phyloP scores from a whole-genome alignment of 352 stramenopile species.

The Thalassiosira hispida region DNA sequence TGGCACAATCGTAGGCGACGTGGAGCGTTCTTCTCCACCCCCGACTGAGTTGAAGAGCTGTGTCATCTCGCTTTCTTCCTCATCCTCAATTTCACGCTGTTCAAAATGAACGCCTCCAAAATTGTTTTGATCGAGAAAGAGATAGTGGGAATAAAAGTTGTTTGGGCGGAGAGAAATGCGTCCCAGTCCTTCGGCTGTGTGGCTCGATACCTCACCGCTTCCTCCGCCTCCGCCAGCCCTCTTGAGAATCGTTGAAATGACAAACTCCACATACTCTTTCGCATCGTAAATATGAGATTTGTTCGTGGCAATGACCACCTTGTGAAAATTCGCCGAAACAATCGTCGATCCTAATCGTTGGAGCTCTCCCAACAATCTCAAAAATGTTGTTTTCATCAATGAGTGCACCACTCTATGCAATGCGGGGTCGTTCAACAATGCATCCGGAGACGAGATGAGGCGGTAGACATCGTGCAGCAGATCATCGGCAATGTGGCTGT shows the following conservation, averaged over 20 bases:
- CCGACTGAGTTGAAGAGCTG: slow-evolving; percentile 46
- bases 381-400: slow-evolving; percentile 94
- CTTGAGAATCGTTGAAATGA: slow-evolving; percentile 90
- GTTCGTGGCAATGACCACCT: slow-evolving; percentile 88
- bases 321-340: slow-evolving; percentile 90
- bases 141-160: slow-evolving; percentile 90
- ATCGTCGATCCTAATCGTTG: slow-evolving; percentile 93
- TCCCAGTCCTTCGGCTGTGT: slow-evolving; percentile 52
- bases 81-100: slow-evolving; percentile 65
- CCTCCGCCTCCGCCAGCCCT: slow-evolving; percentile 37
- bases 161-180: slow-evolving; percentile 77
- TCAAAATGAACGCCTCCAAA: slow-evolving; percentile 92
- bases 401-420: slow-evolving; percentile 93
- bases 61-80: slow-evolving; percentile 58
- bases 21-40: slow-evolving; percentile 35
- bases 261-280: slow-evolving; percentile 94
- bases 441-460: slow-evolving; percentile 91
- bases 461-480: slow-evolving; percentile 96
- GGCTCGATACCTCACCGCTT: slow-evolving; percentile 29
- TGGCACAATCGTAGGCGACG: slow-evolving; percentile 53
- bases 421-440: slow-evolving; percentile 92
- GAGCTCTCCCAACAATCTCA: slow-evolving; percentile 92
- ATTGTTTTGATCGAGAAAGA: slow-evolving; percentile 96
- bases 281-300: slow-evolving; percentile 89
- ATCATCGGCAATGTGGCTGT: slow-evolving; percentile 93